Base-by-base conservation (phyloP, 768 basidiomycete genomes). In the Lactarius hatsudake region DNA sequence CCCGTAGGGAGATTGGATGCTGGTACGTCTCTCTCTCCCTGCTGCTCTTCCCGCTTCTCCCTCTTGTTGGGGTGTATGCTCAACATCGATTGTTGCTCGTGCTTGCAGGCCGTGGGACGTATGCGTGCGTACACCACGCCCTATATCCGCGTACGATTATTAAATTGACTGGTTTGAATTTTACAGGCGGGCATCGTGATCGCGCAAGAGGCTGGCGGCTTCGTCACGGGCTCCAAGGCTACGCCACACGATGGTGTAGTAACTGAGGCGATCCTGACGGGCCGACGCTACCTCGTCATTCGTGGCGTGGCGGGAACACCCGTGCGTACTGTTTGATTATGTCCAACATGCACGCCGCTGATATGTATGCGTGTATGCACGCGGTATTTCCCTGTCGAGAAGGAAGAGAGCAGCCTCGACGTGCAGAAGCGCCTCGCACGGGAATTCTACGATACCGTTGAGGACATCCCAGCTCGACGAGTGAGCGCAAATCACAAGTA, bases 401-500 rank as follows among this genome's bases (percentile, higher is more conserved):
- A 82, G 79, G 77, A 73, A 9, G 95, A 96, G 78, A 87, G 81
- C 18, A 84, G 86, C 0, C 72, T 77, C 48, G 84, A 92, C 40
- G 87, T 87, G 0, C 96, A 97, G 75, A 85, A 87, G 71, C 81
- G 91, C 61, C 84, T 97, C 54, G 88, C 93, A 57, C 83, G 82
- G 72, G 94, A 96, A 74, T 94, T 96, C 75, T 96, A 94, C 72
- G 85, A 84, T n/a, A 87, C 84, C 5, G 89, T 93, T 5, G 83
- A 87, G 64, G 91, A 96, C 69, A 82, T 84, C 61, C 45, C 62
- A 13, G n/a, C 67, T 68, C n/a, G 64, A 69, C 38, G 60, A 61
- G 40, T 64, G 83, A 86, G 5, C 79, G 5, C 23, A 51, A 7
- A 51, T 26, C 36, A 36, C 36, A 36, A 36, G 12, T 36, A 10